Evolutionary conservation across 345 rosid species (phyloP).

Genomic region (Euclidium syriacum): DNA sequence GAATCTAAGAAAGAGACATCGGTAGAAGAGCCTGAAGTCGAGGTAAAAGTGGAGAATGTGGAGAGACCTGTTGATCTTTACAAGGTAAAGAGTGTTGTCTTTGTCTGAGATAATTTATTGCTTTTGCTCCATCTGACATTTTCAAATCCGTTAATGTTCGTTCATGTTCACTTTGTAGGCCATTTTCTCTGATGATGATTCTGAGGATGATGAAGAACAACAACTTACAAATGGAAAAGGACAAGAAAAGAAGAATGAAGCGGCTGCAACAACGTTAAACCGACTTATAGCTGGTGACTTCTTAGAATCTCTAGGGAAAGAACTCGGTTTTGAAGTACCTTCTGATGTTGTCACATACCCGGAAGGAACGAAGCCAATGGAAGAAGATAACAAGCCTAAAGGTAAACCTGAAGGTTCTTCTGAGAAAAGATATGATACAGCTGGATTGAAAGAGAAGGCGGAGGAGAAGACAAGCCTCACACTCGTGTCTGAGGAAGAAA

Average conservation of each 20-base stretch:
- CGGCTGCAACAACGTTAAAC: slow-evolving; percentile 71
- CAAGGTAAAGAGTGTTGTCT: slow-evolving; percentile 50
- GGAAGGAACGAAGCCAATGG: slow-evolving; percentile 25
- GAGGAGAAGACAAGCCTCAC: slow-evolving; percentile 34
- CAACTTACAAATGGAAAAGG: slow-evolving; percentile 33
- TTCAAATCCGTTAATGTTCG: background rate
- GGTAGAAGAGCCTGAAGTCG: slow-evolving; percentile 44
- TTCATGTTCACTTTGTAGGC: slow-evolving; percentile 45
- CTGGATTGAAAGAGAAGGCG: slow-evolving; percentile 20
- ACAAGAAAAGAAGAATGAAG: slow-evolving; percentile 56
- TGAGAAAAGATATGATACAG: slow-evolving; percentile 23
- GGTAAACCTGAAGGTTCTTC: slow-evolving; percentile 17
- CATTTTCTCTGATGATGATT: slow-evolving; percentile 92
- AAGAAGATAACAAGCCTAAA: slow-evolving; percentile 27
- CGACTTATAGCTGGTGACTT: slow-evolving; percentile 94
- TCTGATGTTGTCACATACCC: slow-evolving; percentile 44
- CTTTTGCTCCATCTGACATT: background rate
- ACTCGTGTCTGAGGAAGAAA: slow-evolving; percentile 52
- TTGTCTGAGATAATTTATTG: background rate
- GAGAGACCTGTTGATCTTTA: slow-evolving; percentile 97
- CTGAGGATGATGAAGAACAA: slow-evolving; percentile 63
- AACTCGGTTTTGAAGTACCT: slow-evolving; percentile 93
- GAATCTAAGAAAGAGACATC: slow-evolving; percentile 33
- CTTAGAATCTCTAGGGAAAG: slow-evolving; percentile 88
- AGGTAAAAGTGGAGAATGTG: slow-evolving; percentile 64